These are phyloP conservation scores for Dothideomycetes sp. DNA, from an alignment of 2,329 filamentous ascomycete species.

Conservation along the genomic window DNA sequence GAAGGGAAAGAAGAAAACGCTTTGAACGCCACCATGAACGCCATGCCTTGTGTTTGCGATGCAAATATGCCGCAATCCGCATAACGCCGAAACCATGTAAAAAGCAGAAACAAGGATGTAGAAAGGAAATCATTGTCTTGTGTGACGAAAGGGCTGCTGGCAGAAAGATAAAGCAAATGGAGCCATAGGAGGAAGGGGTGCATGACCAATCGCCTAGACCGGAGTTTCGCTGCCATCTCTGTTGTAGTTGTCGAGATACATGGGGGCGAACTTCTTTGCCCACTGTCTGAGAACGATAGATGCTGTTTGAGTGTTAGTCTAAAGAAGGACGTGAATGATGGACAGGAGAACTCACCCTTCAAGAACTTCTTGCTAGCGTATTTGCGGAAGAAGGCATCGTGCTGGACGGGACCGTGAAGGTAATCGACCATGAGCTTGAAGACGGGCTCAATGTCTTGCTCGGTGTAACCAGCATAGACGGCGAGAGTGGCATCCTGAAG, in stretches of 20 bases:
- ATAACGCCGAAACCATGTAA: conserved; percentile 10
- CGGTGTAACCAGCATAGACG: conserved; percentile 87
- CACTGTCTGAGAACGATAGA: conserved; percentile 86
- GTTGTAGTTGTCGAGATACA: conserved; percentile 24
- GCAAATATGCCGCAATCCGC: conserved; percentile 5
- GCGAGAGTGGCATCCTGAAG: conserved; percentile 70
- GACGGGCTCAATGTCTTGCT: conserved; percentile 86
- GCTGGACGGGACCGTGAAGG: conserved; percentile 76
- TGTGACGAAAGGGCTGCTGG: not conserved
- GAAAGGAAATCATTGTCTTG: conserved; percentile 7
- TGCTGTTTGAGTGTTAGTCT: conserved; percentile 43
- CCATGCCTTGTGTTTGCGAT: conserved; percentile 12
- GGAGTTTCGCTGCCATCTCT: conserved; percentile 8
- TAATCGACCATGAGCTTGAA: conserved; percentile 96
- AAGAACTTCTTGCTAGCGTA: conserved; percentile 99
- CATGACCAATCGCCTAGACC: conserved; percentile 10
- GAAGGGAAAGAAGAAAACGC: conserved; percentile 10
- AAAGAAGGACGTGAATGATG: not conserved
- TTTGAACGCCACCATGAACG: conserved; percentile 13
- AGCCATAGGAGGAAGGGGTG: not conserved
- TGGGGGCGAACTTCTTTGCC: conserved; percentile 55
- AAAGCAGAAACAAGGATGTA: conserved; percentile 1
- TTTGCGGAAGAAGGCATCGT: conserved; percentile 99
- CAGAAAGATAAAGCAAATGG: not conserved
- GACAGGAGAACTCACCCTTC: conserved; percentile 59